Percentiles rank a stretch among this genome's conserved stretches.
These are phyloP conservation scores for Colletotrichum gloeosporioides DNA, from an alignment of 2,329 filamentous ascomycete species.

Conservation along the genomic window DNA sequence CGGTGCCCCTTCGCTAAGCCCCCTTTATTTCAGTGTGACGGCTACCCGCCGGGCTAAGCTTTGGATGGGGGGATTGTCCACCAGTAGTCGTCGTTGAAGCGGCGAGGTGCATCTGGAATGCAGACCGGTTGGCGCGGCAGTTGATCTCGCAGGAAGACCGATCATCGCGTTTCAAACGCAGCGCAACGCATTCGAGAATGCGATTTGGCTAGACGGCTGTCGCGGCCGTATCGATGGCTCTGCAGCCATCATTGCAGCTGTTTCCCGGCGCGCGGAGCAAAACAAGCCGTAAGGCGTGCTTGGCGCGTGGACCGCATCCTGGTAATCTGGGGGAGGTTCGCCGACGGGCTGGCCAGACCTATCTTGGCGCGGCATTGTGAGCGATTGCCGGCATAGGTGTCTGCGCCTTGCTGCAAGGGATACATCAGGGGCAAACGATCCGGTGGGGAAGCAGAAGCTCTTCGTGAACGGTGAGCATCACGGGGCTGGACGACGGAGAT, in stretches of 20 bases:
- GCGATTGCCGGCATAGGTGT: not conserved
- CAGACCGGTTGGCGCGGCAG: not conserved
- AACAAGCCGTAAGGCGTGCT: not conserved
- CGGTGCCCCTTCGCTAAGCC: not conserved
- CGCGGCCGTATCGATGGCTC: not conserved
- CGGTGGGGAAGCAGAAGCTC: not conserved
- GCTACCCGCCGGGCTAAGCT: not conserved
- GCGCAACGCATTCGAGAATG: not conserved
- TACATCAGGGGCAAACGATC: not conserved
- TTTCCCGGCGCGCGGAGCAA: not conserved
- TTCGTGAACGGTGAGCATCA: not conserved
- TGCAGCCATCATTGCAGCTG: not conserved
- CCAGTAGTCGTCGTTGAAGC: not conserved
- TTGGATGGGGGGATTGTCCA: not conserved
- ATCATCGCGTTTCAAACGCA: not conserved
- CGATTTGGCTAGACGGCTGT: not conserved
- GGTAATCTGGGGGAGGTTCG: conserved; percentile 1
- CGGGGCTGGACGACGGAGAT: not conserved
- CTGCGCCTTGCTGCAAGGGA: not conserved
- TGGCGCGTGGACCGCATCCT: not conserved
- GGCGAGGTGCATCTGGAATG: not conserved
- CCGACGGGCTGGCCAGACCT: not conserved
- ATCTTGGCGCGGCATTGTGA: not conserved
- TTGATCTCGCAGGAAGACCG: not conserved
- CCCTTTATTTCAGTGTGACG: not conserved